Evolutionary conservation across 129 eudicot species (phyloP), one percentile per base, ranked within the genome.

Genomic region (Pittosporum tobira): DNA sequence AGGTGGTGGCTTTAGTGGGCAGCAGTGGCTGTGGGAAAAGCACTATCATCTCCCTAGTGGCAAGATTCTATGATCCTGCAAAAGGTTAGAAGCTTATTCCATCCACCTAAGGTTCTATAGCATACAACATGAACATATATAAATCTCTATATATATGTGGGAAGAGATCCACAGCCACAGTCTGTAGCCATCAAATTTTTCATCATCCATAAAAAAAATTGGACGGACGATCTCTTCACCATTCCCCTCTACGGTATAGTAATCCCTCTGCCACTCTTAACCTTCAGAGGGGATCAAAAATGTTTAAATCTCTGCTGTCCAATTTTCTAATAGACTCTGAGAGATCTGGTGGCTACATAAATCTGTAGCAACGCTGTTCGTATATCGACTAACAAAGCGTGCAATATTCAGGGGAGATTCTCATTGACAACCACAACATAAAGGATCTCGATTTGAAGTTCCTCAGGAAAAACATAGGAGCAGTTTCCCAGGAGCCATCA

Each of bases 21-120:
- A 80, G 86, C 48, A 87, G 96, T 44, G 96, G 96, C 50, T 87
- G 93, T 45, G 94, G 96, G 40, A 87, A 87, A 73, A 87, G 96
- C 88, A 87, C 91, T 61, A 77, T 87, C 62, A 77, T 82, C 75
- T 87, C 95, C 59, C 78, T 87, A 1, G 63, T 87, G 45, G 75
- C 84, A 56, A 79, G 95, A 70, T 82, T 87, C 66, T 87, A 87
- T 48, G 95, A 87, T 64, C 91, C 95, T 2, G 59, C 67, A 61
- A 70, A 79, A 79, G 95, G 91, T 86, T 59, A 18, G 57, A 30
- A 22, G 43, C 31, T 65, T 43, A 4, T 46, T 59, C 15, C 14
- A 11, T 12, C 22, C 21, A n/a, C 20, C 42, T 6, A 14, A 18
- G 16, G 44, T 36, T 54, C 26, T 6, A n/a, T n/a, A n/a, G n/a